Evolutionary conservation across 768 basidiomycete genomes (phyloP).

Genomic region (Hebeloma cylindrosporum): DNA sequence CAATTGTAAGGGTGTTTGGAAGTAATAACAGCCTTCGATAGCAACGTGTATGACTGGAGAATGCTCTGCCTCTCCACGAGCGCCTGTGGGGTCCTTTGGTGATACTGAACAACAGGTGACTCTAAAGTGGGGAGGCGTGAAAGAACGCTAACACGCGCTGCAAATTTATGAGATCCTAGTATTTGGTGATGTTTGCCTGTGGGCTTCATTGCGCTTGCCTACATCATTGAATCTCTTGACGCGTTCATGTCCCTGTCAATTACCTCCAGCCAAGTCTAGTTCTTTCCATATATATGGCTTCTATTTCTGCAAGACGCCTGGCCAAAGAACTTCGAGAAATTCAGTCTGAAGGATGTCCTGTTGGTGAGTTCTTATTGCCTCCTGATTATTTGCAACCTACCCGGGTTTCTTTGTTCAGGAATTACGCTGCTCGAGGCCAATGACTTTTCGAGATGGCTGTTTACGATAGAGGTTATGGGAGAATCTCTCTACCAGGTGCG

Average conservation of each 20-base stretch:
- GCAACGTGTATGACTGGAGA: constrained; percentile 24
- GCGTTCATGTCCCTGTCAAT: not conserved
- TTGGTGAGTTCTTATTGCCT: constrained; percentile 42
- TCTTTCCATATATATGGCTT: constrained; percentile 43
- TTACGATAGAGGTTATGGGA: constrained; percentile 82
- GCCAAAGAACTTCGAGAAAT: constrained; percentile 74
- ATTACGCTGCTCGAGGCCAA: constrained; percentile 74
- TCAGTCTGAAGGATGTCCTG: constrained; percentile 61
- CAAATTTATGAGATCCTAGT: constrained; percentile 29
- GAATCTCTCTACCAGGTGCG: constrained; percentile 75
- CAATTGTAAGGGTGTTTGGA: constrained; percentile 15
- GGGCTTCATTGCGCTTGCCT: constrained; percentile 12
- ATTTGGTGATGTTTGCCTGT: constrained; percentile 40
- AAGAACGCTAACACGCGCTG: constrained; percentile 24
- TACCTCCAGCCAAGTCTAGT: not conserved
- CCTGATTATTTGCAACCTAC: constrained; percentile 9
- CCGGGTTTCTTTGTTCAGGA: constrained; percentile 40
- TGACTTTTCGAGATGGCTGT: constrained; percentile 74
- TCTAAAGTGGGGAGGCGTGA: constrained; percentile 61
- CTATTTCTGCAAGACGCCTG: constrained; percentile 63
- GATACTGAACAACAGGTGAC: constrained; percentile 59
- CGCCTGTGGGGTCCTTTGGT: constrained; percentile 54
- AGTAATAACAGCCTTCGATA: constrained; percentile 16
- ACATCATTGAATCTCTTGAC: not conserved
- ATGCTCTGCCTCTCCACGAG: constrained; percentile 67